Evolutionary conservation across 2,329 filamentous ascomycete species (phyloP).

Genomic region (Paecilomyces niveus): DNA sequence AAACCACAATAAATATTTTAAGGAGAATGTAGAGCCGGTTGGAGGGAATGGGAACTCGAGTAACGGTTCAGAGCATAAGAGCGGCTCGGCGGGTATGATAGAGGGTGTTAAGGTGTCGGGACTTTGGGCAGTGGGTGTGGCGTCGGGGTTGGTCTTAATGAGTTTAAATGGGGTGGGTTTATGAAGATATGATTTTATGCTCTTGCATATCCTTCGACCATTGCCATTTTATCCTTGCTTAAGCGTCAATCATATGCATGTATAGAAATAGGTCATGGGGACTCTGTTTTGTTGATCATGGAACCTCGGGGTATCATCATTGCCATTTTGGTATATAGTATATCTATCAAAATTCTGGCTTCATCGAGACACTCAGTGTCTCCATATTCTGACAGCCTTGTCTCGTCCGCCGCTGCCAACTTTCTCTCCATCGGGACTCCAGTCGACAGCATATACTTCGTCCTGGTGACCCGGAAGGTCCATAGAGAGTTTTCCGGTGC

Average conservation of each 20-base stretch:
- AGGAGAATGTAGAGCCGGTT: slow-evolving; percentile 18
- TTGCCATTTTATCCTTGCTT: neutral
- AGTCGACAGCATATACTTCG: slow-evolving; percentile 90
- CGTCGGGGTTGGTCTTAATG: neutral
- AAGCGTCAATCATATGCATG: neutral
- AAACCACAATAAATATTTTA: slow-evolving; percentile 19
- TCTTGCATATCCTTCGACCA: neutral
- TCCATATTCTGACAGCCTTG: slow-evolving; percentile 64
- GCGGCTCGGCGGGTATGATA: neutral
- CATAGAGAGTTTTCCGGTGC: slow-evolving; percentile 69
- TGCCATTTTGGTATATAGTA: neutral
- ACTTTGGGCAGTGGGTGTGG: neutral
- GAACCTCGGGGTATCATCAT: neutral
- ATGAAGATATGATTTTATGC: neutral
- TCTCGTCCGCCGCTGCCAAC: slow-evolving; percentile 92
- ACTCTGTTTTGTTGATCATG: neutral
- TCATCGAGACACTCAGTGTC: slow-evolving; percentile 39
- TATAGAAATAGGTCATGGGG: neutral
- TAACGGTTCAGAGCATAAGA: neutral
- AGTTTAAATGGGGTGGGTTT: neutral
- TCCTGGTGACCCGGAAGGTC: slow-evolving; percentile 88
- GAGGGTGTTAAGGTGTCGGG: neutral
- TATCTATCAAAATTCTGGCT: neutral
- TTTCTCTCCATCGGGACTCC: slow-evolving; percentile 82
- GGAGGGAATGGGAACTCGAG: neutral